Conservation (phyloP, 208 protist species). For the Angomonas deanei region DNA sequence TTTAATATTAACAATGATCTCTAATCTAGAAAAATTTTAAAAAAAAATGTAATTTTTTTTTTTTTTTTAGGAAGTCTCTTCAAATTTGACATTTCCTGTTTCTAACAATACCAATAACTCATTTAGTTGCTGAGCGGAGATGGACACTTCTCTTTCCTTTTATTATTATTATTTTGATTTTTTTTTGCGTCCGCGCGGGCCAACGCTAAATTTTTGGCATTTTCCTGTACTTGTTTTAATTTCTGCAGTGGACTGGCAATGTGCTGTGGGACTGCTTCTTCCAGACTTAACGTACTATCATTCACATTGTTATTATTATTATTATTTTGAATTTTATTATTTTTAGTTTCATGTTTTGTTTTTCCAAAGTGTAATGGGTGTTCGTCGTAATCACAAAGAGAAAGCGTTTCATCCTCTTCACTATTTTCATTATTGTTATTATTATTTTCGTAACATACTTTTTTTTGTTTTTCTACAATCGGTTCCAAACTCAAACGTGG, state of each 20-base stretch:
- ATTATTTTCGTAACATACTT: no score
- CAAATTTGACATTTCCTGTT: not conserved
- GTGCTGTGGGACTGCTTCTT: not conserved
- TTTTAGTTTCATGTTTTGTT: not conserved
- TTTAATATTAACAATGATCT: slow-evolving; percentile 9
- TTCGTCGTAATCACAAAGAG: not conserved
- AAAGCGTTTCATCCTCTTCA: not conserved
- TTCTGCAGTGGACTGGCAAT: not conserved
- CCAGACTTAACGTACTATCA: not conserved
- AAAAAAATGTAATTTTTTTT: slow-evolving; percentile 7
- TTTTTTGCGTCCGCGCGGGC: not conserved
- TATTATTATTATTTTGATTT: not conserved
- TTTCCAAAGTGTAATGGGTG: not conserved
- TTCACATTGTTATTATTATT: not conserved
- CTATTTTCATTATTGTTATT: not conserved
- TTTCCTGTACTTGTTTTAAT: not conserved
- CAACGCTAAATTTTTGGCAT: not conserved
- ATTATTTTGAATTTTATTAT: not conserved
- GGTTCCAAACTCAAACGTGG: no score
- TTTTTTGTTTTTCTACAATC: no score
- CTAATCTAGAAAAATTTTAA: slow-evolving; percentile 2
- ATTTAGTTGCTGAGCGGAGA: not conserved
- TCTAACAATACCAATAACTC: not conserved
- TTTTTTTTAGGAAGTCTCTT: not conserved
- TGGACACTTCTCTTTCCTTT: slow-evolving; percentile 9